phyloP scores from a whole-genome alignment of 2,329 filamentous ascomycete species.

The Lachnellula occidentalis region DNA sequence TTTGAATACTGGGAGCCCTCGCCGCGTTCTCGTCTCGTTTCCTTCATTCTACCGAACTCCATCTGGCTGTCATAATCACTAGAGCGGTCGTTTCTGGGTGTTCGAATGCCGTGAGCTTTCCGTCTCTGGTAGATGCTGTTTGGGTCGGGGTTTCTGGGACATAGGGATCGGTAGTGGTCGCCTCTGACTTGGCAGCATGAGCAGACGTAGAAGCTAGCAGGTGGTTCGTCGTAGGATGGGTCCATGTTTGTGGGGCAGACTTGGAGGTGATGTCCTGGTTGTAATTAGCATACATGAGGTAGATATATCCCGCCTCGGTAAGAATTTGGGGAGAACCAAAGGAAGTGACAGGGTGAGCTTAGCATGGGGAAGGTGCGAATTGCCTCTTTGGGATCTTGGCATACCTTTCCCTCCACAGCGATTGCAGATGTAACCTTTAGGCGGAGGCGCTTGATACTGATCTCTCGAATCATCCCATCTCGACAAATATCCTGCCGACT shows the following conservation, averaged over 20 bases:
- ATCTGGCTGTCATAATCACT: background rate
- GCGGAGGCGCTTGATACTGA: conserved; percentile 10
- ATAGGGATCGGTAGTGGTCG: conserved; percentile 34
- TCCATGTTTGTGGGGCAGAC: conserved; percentile 40
- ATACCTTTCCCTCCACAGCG: conserved; percentile 23
- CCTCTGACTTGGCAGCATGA: conserved; percentile 32
- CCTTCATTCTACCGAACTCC: conserved; percentile 1
- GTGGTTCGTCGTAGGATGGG: conserved; percentile 32
- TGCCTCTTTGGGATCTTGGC: background rate
- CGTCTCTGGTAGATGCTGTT: conserved; percentile 33
- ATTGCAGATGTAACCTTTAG: conserved; percentile 23
- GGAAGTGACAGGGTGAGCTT: background rate
- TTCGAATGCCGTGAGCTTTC: conserved; percentile 11
- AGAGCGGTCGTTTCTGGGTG: background rate
- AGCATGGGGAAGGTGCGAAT: background rate
- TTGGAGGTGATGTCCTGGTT: conserved; percentile 36
- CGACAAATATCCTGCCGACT: background rate
- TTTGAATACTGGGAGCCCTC: background rate
- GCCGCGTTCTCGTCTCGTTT: background rate
- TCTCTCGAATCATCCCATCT: conserved; percentile 1
- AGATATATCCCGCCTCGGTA: background rate
- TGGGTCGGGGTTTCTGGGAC: conserved; percentile 32
- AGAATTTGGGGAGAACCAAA: background rate
- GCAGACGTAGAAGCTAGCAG: conserved; percentile 32
- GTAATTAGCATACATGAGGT: background rate